Evolutionary conservation across 2,329 filamentous ascomycete genomes (phyloP).

Genomic region (Pseudocercospora fijiensis): DNA sequence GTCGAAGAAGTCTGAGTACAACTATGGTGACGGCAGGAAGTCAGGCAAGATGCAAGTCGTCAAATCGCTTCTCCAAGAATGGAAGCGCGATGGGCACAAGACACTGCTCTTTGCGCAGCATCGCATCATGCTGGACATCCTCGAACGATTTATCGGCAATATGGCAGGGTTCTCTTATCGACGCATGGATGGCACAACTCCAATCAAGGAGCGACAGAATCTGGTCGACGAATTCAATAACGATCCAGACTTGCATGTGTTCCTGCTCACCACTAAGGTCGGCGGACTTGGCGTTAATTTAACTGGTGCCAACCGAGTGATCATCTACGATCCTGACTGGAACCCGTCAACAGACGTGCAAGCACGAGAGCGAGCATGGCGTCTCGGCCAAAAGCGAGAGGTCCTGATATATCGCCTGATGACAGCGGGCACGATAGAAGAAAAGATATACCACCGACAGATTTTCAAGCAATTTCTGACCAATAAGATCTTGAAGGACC

Average conservation of each 20-base stretch:
- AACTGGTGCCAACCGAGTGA: slow-evolving; percentile 90
- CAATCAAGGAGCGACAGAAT: slow-evolving; percentile 80
- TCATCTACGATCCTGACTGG: slow-evolving; percentile 99
- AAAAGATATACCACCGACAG: slow-evolving; percentile 98
- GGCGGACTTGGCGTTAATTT: slow-evolving; percentile 91
- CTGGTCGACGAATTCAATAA: slow-evolving; percentile 94
- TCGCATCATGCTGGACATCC: slow-evolving; percentile 90
- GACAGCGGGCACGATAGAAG: slow-evolving; percentile 96
- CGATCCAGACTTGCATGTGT: slow-evolving; percentile 75
- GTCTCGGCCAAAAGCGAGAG: slow-evolving; percentile 88
- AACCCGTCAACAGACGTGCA: slow-evolving; percentile 96
- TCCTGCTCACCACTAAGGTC: slow-evolving; percentile 91
- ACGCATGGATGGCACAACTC: slow-evolving; percentile 91
- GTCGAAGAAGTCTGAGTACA: slow-evolving; percentile 62
- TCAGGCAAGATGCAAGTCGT: slow-evolving; percentile 97
- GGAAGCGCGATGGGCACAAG: slow-evolving; percentile 91
- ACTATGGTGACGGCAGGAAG: slow-evolving; percentile 73
- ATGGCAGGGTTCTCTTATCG: slow-evolving; percentile 72
- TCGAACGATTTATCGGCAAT: slow-evolving; percentile 73
- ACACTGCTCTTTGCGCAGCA: slow-evolving; percentile 91
- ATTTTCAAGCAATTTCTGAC: slow-evolving; percentile 98
- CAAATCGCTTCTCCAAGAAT: slow-evolving; percentile 79
- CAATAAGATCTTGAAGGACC: slow-evolving; percentile 92
- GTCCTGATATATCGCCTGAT: slow-evolving; percentile 97
- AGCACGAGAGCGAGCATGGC: slow-evolving; percentile 92